Conservation (phyloP, 495 filamentous ascomycete genomes). For the Aspergillus campestris region DNA sequence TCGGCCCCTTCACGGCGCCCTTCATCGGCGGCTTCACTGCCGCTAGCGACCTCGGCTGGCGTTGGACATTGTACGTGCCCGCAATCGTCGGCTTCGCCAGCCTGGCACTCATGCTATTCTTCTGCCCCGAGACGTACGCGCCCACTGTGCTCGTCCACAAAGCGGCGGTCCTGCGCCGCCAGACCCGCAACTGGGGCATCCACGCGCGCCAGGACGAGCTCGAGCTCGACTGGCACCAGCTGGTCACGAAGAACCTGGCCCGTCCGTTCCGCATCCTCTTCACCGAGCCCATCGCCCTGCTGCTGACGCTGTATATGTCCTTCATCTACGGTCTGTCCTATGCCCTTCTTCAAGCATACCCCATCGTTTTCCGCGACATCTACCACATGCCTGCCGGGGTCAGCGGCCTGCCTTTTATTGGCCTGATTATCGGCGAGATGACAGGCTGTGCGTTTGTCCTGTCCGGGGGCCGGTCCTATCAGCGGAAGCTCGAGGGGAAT, state of each 20-base stretch:
- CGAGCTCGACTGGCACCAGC: constrained; percentile 27
- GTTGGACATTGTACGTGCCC: constrained; percentile 39
- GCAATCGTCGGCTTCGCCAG: constrained; percentile 25
- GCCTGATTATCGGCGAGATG: constrained; percentile 22
- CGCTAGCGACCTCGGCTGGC: constrained; percentile 30
- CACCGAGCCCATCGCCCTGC: constrained; percentile 37
- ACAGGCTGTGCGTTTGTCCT: constrained; percentile 16
- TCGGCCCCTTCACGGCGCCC: constrained; percentile 35
- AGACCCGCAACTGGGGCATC: constrained; percentile 38
- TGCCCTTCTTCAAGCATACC: constrained; percentile 23
- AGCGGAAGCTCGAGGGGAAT: constrained; percentile 18
- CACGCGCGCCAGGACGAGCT: constrained; percentile 41
- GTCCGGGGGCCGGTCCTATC: constrained; percentile 16
- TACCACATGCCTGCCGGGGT: constrained; percentile 22
- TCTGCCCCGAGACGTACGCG: constrained; percentile 29
- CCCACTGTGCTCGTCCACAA: constrained; percentile 30
- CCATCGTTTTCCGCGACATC: constrained; percentile 22
- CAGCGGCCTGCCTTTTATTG: constrained; percentile 23
- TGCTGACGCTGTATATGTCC: constrained; percentile 32
- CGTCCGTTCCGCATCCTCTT: constrained; percentile 35
- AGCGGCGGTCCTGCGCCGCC: constrained; percentile 28
- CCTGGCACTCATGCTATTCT: constrained; percentile 16
- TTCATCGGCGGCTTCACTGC: constrained; percentile 36
- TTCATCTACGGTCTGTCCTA: constrained; percentile 34
- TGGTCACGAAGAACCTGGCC: constrained; percentile 31